Percentiles rank a stretch among this genome's conserved stretches.
Evolutionary conservation across 2,329 filamentous ascomycete species (phyloP).

Genomic region (Arachnopeziza araneosa): DNA sequence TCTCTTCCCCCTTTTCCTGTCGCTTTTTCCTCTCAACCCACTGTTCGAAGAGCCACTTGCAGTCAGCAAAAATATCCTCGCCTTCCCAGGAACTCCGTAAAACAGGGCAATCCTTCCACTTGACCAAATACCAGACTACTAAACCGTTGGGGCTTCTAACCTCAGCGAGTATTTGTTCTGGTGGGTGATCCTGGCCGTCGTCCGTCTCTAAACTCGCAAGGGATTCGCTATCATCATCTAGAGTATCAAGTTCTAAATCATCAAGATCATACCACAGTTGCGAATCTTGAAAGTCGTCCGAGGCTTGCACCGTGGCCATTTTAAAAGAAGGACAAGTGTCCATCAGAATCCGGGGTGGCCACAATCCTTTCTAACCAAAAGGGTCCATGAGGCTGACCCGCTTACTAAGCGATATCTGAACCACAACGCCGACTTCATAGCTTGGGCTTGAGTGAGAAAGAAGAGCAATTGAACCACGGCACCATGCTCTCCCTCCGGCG

Average conservation of each 20-base stretch:
- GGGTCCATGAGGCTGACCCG: neutral
- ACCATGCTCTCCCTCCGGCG: slow-evolving; percentile 29
- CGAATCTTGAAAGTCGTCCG: neutral
- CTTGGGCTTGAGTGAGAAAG: slow-evolving; percentile 1
- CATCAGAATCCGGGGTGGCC: neutral
- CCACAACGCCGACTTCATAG: slow-evolving; percentile 11
- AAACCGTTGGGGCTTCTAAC: slow-evolving; percentile 17
- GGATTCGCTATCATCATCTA: slow-evolving; percentile 21
- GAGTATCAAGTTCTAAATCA: slow-evolving; percentile 1
- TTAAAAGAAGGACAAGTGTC: slow-evolving; percentile 25
- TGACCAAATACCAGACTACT: slow-evolving; percentile 28
- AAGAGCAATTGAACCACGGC: slow-evolving; percentile 27
- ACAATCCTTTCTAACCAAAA: neutral
- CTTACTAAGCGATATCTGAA: neutral
- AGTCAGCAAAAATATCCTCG: slow-evolving; percentile 17
- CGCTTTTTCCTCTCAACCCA: slow-evolving; percentile 26
- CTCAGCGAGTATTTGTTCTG: slow-evolving; percentile 29
- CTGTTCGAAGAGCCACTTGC: slow-evolving; percentile 22
- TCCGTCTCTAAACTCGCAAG: slow-evolving; percentile 29
- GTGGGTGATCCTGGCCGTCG: slow-evolving; percentile 27
- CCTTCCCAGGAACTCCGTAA: slow-evolving; percentile 30
- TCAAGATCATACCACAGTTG: slow-evolving; percentile 16
- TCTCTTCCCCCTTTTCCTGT: slow-evolving; percentile 27
- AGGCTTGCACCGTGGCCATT: slow-evolving; percentile 13
- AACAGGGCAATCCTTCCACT: slow-evolving; percentile 31